These are phyloP conservation scores for Amanita thiersii DNA, from an alignment of 768 basidiomycete genomes.

Conservation along the genomic window DNA sequence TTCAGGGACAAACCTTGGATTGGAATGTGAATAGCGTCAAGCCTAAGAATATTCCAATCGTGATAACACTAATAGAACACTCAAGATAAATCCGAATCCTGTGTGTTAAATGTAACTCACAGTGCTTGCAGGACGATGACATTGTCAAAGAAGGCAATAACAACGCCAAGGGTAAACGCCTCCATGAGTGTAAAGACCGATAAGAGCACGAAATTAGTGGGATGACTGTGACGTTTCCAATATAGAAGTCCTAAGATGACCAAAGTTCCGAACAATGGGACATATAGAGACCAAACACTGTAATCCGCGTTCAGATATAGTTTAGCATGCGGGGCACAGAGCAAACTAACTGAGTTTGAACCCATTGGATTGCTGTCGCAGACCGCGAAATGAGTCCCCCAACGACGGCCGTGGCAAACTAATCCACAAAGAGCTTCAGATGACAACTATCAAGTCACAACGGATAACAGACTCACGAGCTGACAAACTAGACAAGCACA, in stretches of 20 bases:
- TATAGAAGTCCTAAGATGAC: conserved; percentile 73
- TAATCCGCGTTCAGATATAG: neutral
- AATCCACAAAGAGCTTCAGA: neutral
- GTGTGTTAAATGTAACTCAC: conserved; percentile 28
- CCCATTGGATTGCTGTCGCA: conserved; percentile 54
- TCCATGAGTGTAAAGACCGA: conserved; percentile 88
- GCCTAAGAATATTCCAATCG: conserved; percentile 87
- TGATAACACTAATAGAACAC: conserved; percentile 53
- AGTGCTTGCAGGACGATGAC: conserved; percentile 79
- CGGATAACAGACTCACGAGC: conserved; percentile 43
- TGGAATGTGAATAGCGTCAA: conserved; percentile 93
- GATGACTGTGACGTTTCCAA: conserved; percentile 91
- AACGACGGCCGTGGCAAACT: conserved; percentile 74
- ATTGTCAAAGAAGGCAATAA: conserved; percentile 68
- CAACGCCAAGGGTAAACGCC: conserved; percentile 82
- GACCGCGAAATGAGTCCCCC: conserved; percentile 67
- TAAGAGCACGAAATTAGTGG: conserved; percentile 79
- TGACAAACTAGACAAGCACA: conserved; percentile 50
- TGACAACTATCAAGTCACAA: conserved; percentile 1
- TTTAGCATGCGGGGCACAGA: neutral
- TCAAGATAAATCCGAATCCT: conserved; percentile 8
- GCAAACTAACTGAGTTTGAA: conserved; percentile 53
- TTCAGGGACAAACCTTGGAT: conserved; percentile 55
- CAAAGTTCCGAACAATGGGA: conserved; percentile 73
- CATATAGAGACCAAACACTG: conserved; percentile 75